A percentile compares a stretch with the other conserved stretches of the same genome.
These are phyloP conservation scores for Henckelia pumila DNA, from an alignment of 257 asterid genomes.

Conservation along the genomic window DNA sequence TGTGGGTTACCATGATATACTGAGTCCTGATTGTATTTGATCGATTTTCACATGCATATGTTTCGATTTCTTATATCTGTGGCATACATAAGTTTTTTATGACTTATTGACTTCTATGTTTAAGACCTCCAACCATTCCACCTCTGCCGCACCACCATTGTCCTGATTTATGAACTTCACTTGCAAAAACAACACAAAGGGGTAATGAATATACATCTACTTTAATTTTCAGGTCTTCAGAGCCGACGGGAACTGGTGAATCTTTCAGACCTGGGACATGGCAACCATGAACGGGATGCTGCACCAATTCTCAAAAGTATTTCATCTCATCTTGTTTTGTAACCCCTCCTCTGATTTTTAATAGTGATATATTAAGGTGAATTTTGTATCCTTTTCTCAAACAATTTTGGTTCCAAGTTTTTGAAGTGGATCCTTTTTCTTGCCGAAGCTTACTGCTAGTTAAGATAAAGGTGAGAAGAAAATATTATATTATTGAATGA, in stretches of 20 bases:
- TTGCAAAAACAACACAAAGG: background rate
- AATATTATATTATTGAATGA: too few relatives aligned
- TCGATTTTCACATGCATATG: background rate
- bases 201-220: background rate
- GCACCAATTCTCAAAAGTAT: background rate
- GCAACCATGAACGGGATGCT: conserved; percentile 77
- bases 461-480: too few relatives aligned
- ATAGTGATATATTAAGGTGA: background rate
- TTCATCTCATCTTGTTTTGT: background rate
- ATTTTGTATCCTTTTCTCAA: background rate
- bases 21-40: too few relatives aligned
- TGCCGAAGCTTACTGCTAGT: background rate
- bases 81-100: too few relatives aligned
- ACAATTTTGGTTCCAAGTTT: background rate
- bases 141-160: background rate
- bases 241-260: conserved; percentile 85
- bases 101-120: background rate
- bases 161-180: background rate
- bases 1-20: background rate
- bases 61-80: background rate
- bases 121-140: background rate
- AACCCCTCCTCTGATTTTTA: background rate
- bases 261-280: conserved; percentile 92
- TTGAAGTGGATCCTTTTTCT: background rate
- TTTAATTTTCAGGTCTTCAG: conserved; percentile 60